A percentile compares a stretch with the other conserved stretches of the same genome.
phyloP scores from a whole-genome alignment of 805 yeast genomes.

The Ogataea polymorpha region DNA sequence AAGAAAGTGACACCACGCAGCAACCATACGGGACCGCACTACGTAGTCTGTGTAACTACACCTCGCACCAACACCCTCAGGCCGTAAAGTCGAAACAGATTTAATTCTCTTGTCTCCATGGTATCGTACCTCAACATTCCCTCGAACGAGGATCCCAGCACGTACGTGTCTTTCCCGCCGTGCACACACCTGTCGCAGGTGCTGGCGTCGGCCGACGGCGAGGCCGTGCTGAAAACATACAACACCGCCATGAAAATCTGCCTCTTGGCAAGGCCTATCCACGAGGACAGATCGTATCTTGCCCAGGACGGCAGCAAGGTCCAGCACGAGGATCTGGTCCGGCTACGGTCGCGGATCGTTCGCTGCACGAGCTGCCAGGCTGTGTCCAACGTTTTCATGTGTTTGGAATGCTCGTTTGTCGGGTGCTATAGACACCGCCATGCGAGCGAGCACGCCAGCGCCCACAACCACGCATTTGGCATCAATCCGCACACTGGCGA shows the following conservation, averaged over 20 bases:
- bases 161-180: slow-evolving; percentile 38
- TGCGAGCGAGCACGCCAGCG: slow-evolving; percentile 44
- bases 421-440: slow-evolving; percentile 60
- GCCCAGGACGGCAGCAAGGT: slow-evolving; percentile 37
- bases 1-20: not conserved
- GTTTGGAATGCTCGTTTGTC: slow-evolving; percentile 74
- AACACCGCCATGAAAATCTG: slow-evolving; percentile 49
- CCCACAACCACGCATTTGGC: slow-evolving; percentile 51
- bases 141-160: slow-evolving; percentile 16
- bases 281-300: slow-evolving; percentile 23
- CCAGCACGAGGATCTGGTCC: slow-evolving; percentile 37
- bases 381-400: slow-evolving; percentile 49
- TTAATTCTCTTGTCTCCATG: slow-evolving; percentile 10
- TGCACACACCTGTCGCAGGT: slow-evolving; percentile 50
- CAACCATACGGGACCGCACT: too few species aligned
- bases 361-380: slow-evolving; percentile 50
- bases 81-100: slow-evolving; percentile 5
- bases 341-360: slow-evolving; percentile 42
- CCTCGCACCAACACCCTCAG: slow-evolving; percentile 11
- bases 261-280: slow-evolving; percentile 23
- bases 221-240: slow-evolving; percentile 48
- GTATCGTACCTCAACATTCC: slow-evolving; percentile 10
- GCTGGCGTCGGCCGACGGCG: slow-evolving; percentile 46
- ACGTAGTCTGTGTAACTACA: slow-evolving; percentile 4
- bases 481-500: slow-evolving; percentile 68